A percentile compares a stretch with the other conserved stretches of the same genome.
Conservation (phyloP, 148 eudicot genomes). For the Nepenthes mirabilis region DNA sequence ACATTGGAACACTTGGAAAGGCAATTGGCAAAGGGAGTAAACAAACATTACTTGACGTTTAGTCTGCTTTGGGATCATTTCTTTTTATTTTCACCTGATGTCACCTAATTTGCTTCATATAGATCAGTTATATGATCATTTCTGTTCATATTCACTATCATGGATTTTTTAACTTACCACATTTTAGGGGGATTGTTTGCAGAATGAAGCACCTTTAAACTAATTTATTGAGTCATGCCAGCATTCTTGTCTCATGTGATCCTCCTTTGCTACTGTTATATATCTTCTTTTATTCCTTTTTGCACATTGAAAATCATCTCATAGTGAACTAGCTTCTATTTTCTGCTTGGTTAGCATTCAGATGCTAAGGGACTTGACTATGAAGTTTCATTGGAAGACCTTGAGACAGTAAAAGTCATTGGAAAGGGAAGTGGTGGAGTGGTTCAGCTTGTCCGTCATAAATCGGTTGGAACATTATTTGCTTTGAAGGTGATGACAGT, state of each 20-base stretch:
- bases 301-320: background rate
- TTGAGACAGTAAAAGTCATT: constrained; percentile 90
- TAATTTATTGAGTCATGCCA: background rate
- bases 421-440: constrained; percentile 99
- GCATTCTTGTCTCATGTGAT: background rate
- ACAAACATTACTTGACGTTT: too few species aligned
- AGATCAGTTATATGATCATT: too few species aligned
- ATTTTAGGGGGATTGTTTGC: background rate
- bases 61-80: too few species aligned
- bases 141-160: too few species aligned
- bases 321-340: constrained; percentile 3
- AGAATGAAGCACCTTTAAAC: background rate
- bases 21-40: too few species aligned
- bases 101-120: too few species aligned
- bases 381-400: constrained; percentile 84
- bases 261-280: background rate
- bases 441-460: constrained; percentile 96
- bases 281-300: background rate
- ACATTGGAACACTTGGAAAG: too few species aligned
- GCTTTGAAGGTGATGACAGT: constrained; percentile 68
- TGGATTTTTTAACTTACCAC: background rate
- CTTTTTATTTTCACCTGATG: too few species aligned
- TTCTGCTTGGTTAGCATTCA: constrained; percentile 36
- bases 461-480: constrained; percentile 83
- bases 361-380: constrained; percentile 75